A percentile compares a stretch with the other conserved stretches of the same genome.
These are phyloP conservation scores for Orobanche coerulescens DNA, from an alignment of 257 asterid species.

Conservation along the genomic window DNA sequence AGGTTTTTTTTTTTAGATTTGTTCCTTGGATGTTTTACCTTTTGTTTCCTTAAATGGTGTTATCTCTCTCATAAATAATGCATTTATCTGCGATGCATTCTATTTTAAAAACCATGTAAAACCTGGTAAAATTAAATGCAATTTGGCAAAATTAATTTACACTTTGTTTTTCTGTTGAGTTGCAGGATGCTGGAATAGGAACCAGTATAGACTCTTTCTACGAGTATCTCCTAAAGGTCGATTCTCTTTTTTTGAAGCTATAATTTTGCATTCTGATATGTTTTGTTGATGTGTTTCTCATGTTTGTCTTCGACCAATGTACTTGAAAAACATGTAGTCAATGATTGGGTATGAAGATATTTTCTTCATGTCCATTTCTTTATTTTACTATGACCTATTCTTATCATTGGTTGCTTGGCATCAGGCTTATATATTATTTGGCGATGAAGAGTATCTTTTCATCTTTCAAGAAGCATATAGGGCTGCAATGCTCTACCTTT, in stretches of 20 bases:
- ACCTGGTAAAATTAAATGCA: background rate
- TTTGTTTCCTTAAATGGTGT: background rate
- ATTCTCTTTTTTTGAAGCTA: conserved; percentile 21
- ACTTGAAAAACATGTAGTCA: background rate
- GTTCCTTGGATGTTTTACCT: background rate
- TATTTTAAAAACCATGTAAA: conserved; percentile 2
- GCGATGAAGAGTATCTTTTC: conserved; percentile 92
- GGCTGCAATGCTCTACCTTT: conserved; percentile 89
- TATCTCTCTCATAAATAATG: background rate
- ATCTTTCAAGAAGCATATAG: conserved; percentile 95
- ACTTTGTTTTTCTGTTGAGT: conserved; percentile 24
- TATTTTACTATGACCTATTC: conserved; percentile 11
- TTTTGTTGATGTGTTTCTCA: background rate
- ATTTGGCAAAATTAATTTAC: conserved; percentile 4
- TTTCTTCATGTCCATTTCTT: background rate
- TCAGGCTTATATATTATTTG: conserved; percentile 89
- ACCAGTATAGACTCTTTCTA: conserved; percentile 98
- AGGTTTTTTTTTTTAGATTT: background rate
- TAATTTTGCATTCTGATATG: background rate
- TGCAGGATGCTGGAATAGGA: conserved; percentile 99
- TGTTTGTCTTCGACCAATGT: conserved; percentile 7
- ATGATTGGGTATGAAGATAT: background rate
- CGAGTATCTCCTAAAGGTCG: conserved; percentile 91
- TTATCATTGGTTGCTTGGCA: conserved; percentile 18
- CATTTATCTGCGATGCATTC: background rate